These are phyloP conservation scores for Polysphondylium violaceum DNA, from an alignment of 78 protist genomes.

Conservation along the genomic window DNA sequence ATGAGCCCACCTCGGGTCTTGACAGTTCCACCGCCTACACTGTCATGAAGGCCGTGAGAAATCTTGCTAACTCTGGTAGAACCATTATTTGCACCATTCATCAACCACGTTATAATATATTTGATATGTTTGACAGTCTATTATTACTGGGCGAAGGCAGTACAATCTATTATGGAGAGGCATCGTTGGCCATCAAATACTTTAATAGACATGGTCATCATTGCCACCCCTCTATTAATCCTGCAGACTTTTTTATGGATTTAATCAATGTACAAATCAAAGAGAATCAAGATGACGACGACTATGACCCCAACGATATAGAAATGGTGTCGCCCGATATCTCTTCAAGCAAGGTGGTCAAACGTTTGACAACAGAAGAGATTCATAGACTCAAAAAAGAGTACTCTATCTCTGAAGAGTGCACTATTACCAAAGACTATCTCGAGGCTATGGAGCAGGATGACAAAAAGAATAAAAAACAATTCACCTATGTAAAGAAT, in stretches of 20 bases:
- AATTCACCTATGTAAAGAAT: not conserved
- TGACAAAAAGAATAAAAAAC: not conserved
- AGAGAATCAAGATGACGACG: slow-evolving; percentile 8
- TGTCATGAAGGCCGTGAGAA: slow-evolving; percentile 68
- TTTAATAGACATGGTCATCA: slow-evolving; percentile 33
- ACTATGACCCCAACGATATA: not conserved
- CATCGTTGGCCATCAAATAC: slow-evolving; percentile 21
- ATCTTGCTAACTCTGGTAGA: slow-evolving; percentile 47
- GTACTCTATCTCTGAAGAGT: not conserved
- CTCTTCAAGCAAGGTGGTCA: no score
- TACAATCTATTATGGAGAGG: slow-evolving; percentile 66
- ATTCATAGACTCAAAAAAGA: slow-evolving; percentile 16
- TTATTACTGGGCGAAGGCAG: slow-evolving; percentile 87
- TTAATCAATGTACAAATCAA: slow-evolving; percentile 57
- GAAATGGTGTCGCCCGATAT: no score
- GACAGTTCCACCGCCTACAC: slow-evolving; percentile 34
- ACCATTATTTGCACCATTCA: slow-evolving; percentile 89
- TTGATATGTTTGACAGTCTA: slow-evolving; percentile 82
- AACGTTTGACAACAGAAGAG: slow-evolving; percentile 51
- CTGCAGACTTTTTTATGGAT: slow-evolving; percentile 68
- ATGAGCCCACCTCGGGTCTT: slow-evolving; percentile 93
- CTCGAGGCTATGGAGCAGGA: not conserved
- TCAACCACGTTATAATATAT: slow-evolving; percentile 90
- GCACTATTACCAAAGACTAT: not conserved
- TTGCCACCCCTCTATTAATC: slow-evolving; percentile 24